phyloP scores from a whole-genome alignment of 371 early-diverging fungal genomes.

The Zopfochytrium polystomum region DNA sequence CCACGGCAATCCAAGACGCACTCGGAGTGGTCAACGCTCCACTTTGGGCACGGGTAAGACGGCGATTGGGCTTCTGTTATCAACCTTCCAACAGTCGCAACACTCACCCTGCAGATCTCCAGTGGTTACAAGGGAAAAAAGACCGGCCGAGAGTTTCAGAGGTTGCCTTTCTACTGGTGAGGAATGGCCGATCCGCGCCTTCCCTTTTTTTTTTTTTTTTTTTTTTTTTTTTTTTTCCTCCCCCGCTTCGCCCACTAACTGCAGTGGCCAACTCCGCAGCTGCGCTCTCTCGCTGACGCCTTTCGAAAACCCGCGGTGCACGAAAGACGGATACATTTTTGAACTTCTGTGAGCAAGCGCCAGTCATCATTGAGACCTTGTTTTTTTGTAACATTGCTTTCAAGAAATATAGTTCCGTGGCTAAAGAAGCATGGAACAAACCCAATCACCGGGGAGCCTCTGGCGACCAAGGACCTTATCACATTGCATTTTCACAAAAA shows the following conservation, averaged over 20 bases:
- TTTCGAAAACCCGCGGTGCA: slow-evolving; percentile 83
- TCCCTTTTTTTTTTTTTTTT: too few relatives aligned
- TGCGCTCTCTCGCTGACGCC: slow-evolving; percentile 86
- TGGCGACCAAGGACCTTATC: slow-evolving; percentile 70
- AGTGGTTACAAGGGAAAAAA: slow-evolving; percentile 40
- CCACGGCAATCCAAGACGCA: slow-evolving; percentile 67
- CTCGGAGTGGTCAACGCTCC: slow-evolving; percentile 80
- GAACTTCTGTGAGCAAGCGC: slow-evolving; percentile 60
- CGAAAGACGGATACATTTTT: slow-evolving; percentile 81
- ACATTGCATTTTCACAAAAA: slow-evolving; percentile 78
- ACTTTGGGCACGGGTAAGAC: slow-evolving; percentile 25
- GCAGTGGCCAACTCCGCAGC: slow-evolving; percentile 15
- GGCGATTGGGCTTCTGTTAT: background rate
- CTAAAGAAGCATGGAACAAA: slow-evolving; percentile 77
- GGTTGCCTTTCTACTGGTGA: slow-evolving; percentile 68
- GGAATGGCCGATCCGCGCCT: too few relatives aligned
- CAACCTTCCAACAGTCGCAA: background rate
- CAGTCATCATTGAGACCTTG: background rate
- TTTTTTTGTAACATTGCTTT: background rate
- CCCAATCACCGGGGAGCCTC: slow-evolving; percentile 81
- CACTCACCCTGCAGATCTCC: background rate
- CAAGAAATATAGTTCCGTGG: slow-evolving; percentile 80
- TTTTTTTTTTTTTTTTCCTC: too few relatives aligned
- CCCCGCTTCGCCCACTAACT: background rate
- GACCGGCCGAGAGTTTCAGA: slow-evolving; percentile 51